Evolutionary conservation across 164 flowering plant genomes (phyloP).

Genomic region (Euptelea pleiosperma): DNA sequence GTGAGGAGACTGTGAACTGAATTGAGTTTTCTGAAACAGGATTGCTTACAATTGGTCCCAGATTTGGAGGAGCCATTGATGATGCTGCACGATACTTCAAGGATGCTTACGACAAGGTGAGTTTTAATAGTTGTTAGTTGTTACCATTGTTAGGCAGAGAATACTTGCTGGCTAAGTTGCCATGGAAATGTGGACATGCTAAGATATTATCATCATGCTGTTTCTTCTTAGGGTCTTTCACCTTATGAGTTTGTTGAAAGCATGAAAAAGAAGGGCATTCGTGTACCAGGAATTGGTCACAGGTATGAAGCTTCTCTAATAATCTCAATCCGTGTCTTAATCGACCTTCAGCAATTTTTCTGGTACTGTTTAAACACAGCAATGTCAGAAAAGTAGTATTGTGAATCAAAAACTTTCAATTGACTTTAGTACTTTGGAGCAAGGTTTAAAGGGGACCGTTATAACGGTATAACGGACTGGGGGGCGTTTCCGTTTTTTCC

Average conservation of each 20-base stretch:
- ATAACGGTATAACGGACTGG: no score
- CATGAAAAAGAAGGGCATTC: conserved; percentile 98
- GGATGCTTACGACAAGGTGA: conserved; percentile 89
- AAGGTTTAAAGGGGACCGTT: no score
- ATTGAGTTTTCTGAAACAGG: conserved; percentile 48
- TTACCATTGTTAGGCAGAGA: no score
- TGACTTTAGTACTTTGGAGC: no score
- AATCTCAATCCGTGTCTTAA: no score
- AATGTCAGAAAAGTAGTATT: no score
- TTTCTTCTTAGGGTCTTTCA: conserved; percentile 56
- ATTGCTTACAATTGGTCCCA: conserved; percentile 93
- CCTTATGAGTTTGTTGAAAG: conserved; percentile 92
- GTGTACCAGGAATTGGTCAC: conserved; percentile 99
- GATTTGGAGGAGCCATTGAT: conserved; percentile 99
- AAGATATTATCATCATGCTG: conserved; percentile 7
- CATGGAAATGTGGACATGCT: background rate
- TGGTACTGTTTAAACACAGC: no score
- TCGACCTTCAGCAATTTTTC: no score
- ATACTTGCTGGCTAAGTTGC: background rate
- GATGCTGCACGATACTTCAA: conserved; percentile 98
- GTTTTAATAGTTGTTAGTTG: no score
- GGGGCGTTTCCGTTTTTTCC: no score
- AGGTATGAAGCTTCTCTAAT: conserved; percentile 43
- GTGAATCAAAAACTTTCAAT: no score
- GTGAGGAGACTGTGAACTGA: no score